phyloP scores from a whole-genome alignment of 176 grass and related monocot species.

The Zoysia pacifica region DNA sequence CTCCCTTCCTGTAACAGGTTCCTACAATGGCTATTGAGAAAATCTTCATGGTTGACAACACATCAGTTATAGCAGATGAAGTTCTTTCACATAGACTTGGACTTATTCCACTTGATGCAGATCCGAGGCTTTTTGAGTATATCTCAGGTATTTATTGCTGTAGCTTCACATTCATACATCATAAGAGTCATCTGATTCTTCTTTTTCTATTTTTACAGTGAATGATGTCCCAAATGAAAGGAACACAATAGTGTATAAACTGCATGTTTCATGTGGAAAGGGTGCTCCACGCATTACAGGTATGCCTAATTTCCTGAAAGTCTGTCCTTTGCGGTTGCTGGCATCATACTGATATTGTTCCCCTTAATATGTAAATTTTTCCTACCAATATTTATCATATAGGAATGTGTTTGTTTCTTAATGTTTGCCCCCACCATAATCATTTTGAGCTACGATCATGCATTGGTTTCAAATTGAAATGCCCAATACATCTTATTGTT shows the following conservation, averaged over 20 bases:
- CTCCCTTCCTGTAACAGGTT: conserved; percentile 47
- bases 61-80: conserved; percentile 89
- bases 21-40: conserved; percentile 97
- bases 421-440: not conserved
- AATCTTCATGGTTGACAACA: conserved; percentile 84
- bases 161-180: conserved; percentile 25
- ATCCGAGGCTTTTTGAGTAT: conserved; percentile 89
- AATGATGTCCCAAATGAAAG: conserved; percentile 86
- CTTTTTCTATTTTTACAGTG: conserved; percentile 48
- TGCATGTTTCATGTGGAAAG: conserved; percentile 71
- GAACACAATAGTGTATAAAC: conserved; percentile 89
- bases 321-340: not conserved
- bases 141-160: conserved; percentile 58
- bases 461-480: conserved; percentile 27
- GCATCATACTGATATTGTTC: not conserved
- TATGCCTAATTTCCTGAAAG: conserved; percentile 34
- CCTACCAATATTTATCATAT: conserved; percentile 8
- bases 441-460: not conserved
- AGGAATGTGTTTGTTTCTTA: conserved; percentile 3
- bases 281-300: conserved; percentile 65
- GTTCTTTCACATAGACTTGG: conserved; percentile 85
- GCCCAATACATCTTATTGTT: not conserved
- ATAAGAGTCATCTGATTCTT: conserved; percentile 29
- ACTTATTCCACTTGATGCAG: conserved; percentile 87
- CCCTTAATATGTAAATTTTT: not conserved